Base-by-base conservation (phyloP, 1,284 basidiomycete species). In the Lentinula novae-zelandiae region DNA sequence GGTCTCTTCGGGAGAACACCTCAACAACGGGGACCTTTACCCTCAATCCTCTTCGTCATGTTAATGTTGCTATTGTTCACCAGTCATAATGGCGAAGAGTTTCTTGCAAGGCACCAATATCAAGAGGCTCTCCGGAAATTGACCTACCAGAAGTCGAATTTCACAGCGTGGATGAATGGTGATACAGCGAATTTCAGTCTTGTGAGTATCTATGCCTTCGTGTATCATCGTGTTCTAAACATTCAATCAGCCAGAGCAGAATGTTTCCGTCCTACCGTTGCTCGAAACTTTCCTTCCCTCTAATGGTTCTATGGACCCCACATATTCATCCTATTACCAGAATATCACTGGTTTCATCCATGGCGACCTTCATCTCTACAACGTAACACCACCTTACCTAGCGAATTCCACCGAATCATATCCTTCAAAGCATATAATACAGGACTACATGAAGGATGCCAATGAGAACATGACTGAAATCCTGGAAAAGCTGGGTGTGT, bases 291-390 rank as follows among this genome's bases (percentile, higher is more conserved):
- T 89, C 62, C 66, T 84, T 53, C 71, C 80, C 0, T 72, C 78
- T 58, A 82, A 81, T 6, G 71, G 69, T 15, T 68, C 71, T 53
- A 70, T 86, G 4, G 79, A 85, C 66, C 78, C 82, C 1, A 60
- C 67, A 12, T 61, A 67, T 31, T 75, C 76, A 9, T 87, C 89
- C 0, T 93, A 91, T 70, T 90, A 87, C 68, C 73, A 78, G 4
- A 93, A 93, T 68, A 78, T 89, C 53, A 91, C 90, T 13, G 91
- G 89, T 13, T 91, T 89, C 69, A 80, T 90, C 64, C 85, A 85
- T 61, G 89, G 87, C 5, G 75, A 83, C 48, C 71, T 83, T 15
- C 73, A 76, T 38, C 82, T 84, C 65, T 78, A 84, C 68, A 93
- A 92, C 67, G 82, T 92, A 52, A 83, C 86, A 0, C 72, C 78